Conservation (phyloP, 1,139 yeast genomes). For the Yamadazyma sp. region DNA sequence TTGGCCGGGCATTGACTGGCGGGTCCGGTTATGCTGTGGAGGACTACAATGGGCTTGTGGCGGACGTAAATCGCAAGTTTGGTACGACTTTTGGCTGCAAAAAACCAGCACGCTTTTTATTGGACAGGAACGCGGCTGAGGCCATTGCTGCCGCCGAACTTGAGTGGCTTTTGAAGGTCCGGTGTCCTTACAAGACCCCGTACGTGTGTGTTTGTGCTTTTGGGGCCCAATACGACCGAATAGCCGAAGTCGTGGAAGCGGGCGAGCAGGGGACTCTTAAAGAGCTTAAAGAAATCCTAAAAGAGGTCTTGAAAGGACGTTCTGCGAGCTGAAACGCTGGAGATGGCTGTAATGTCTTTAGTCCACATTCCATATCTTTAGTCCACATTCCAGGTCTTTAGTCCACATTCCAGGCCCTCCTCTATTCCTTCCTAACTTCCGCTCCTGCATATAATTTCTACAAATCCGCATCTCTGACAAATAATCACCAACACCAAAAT, state of each 20-base stretch:
- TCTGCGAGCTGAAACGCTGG: no score
- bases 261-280: no score
- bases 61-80: slow-evolving; percentile 8
- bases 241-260: no score
- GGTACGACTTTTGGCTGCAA: neutral
- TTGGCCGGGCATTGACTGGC: slow-evolving; percentile 8
- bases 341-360: no score
- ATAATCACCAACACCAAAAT: no score
- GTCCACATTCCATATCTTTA: no score
- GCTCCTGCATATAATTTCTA: no score
- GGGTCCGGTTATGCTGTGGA: slow-evolving; percentile 5
- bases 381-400: no score
- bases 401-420: no score
- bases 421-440: no score
- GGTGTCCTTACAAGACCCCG: slow-evolving; percentile 21
- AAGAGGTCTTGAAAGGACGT: no score
- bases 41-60: slow-evolving; percentile 19
- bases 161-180: slow-evolving; percentile 24
- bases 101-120: no score
- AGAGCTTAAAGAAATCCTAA: neutral
- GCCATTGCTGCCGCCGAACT: slow-evolving; percentile 8
- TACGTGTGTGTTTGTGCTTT: slow-evolving; percentile 8
- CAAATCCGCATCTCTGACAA: neutral
- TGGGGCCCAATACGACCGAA: neutral
- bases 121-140: neutral